Base-by-base conservation (phyloP, 352 stramenopile species). In the Globisporangium lucens region DNA sequence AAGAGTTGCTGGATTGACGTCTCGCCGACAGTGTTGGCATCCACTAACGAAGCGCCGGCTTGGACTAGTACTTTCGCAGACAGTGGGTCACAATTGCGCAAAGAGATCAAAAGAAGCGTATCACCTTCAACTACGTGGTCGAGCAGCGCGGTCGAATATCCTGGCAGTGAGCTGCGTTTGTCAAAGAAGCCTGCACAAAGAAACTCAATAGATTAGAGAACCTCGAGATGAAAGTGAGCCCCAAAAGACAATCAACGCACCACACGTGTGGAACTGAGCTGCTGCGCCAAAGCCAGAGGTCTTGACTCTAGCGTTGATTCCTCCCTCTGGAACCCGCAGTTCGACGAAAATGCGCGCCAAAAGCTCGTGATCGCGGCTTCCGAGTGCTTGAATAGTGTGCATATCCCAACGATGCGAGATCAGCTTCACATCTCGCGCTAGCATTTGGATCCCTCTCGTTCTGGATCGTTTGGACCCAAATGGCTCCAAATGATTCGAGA, bases 361-460 rank as follows among this genome's bases (percentile, higher is more conserved):
- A 8, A 88, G 68, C 27, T 60, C 60, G 8, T 66, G 47, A 46
- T 89, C 73, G 22, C 69, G 62, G 13, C 66, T 75, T 0, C 67
- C 49, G 4, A 89, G 61, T 0, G 83, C 80, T 27, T 89, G 76
- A 17, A 89, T 66, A 0, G 70, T 75, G 36, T 91, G 83, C 78
- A 91, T 83, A 63, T 78, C 74, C 80, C 81, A 89, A 43, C 83
- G 79, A 46, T 85, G 76, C 2, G 41, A 47, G 17, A 87, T 71
- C 12, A 91, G 46, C 65, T 75, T 79, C 4, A 66, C 56, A 0
- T 70, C 60, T n/a, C 43, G 57, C 9, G 36, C 22, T 55, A n/a
- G 46, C 20, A 64, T 49, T 41, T 38, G 2, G 27, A 10, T 13
- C 41, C 7, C 6, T 27, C 24, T 43, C n/a, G 10, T 22, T 2